Base-by-base conservation (phyloP, 179 eudicot genomes). In the Vitellaria paradoxa region DNA sequence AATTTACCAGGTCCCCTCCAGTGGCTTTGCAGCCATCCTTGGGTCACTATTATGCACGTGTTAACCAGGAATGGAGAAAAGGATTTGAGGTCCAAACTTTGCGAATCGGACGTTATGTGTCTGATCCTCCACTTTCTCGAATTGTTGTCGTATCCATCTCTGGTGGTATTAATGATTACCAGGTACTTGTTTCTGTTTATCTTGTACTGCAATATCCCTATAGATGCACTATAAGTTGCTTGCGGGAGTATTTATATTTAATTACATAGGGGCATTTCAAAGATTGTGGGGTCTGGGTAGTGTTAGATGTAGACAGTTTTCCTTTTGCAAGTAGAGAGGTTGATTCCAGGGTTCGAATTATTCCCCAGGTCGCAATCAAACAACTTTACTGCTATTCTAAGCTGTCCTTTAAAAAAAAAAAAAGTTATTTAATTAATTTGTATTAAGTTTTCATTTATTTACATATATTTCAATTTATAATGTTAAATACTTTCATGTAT, bases 81-180 rank as follows among this genome's bases (percentile, higher is more conserved):
- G 97, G 97, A 68, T 94, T 92, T 70, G 86, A 90, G 85, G 84
- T 80, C 69, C 96, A 86, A 83, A 83, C 83, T 45, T 86, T 92
- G 76, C 81, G 74, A 81, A 79, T 82, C 59, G 92, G 85, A 67
- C 87, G 53, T 68, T 79, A 84, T 76, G 60, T 76, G 30, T 83
- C 94, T 73, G 87, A 80, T 88, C 85, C 97, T 76, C 84, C 68
- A 45, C 97, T 94, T 74, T 89, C 97, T 81, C 81, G 78, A 72
- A 88, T 92, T 72, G 89, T 91, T 81, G 79, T 80, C 53, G 65
- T 80, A 71, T 81, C 99, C 63, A 89, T 94, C 65, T 89, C 99
- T 78, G 99, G 98, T 50, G 99, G 98, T 79, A 85, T 87, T 76
- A 85, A 91, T 82, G 99, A 96, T 87, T 94, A 89, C 85, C 99